Evolutionary conservation across 495 filamentous ascomycete genomes (phyloP), one percentile per base, ranked within the genome.

Genomic region (Penicillium flavigenum): DNA sequence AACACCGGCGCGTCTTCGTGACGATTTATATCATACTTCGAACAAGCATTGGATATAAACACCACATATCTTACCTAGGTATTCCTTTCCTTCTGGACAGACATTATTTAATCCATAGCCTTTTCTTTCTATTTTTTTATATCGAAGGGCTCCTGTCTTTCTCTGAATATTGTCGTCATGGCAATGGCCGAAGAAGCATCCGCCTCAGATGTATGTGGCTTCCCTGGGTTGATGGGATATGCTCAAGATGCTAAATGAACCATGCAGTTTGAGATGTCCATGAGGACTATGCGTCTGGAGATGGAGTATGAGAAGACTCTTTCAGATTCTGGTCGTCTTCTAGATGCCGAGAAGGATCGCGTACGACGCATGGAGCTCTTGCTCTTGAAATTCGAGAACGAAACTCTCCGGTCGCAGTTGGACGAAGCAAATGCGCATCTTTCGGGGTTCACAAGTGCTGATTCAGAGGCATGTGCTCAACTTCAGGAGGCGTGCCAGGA

Each of bases 321-420:
- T 42, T 79, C 82, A 50, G 74, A 82, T 45, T 76, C 86, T 20
- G 76, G 86, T 42, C 66, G 84, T 12, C 65, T 92, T 42, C 69
- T 82, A 50, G 86, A 88, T 67, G 78, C 86, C 38, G 92, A 96
- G 68, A 81, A 81, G 51, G 75, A 78, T 24, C 83, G 92, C 10
- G 74, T 83, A 57, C 63, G 86, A 39, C 81, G 83, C 48, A 74
- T 93, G 59, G 82, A 88, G 45, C 75, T 85, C 47, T 68, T 91
- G 17, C 63, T 93, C 34, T 76, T 89, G 29, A 80, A 87, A 51
- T 84, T 91, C 57, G 88, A 96, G 53, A 87, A 87, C 58, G 84
- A 89, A 47, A 72, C 77, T 16, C 69, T 88, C 43, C 83, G 86
- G 54, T 77, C 79, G 29, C 80, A 86, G 60, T 71, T 95, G 26